Percentiles rank a stretch among this genome's conserved stretches.
phyloP scores from a whole-genome alignment of 257 asterid species.

The Solanum peruvianum region DNA sequence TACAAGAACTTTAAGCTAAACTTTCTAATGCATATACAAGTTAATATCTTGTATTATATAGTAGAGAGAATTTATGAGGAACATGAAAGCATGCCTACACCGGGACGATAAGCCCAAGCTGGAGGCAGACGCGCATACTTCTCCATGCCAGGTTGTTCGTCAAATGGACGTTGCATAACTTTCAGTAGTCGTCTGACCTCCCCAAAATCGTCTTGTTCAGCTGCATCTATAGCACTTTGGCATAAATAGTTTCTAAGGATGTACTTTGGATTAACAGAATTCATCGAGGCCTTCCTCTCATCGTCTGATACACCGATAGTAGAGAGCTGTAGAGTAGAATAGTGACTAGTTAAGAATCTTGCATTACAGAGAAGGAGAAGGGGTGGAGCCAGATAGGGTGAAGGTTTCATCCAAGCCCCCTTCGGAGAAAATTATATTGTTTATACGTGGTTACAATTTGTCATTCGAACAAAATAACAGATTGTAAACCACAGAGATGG shows the following conservation, averaged over 20 bases:
- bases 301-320: slow-evolving; percentile 46
- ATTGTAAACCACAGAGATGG: background rate
- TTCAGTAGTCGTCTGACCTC: slow-evolving; percentile 64
- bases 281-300: slow-evolving; percentile 73
- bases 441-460: background rate
- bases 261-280: slow-evolving; percentile 79
- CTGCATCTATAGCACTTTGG: slow-evolving; percentile 92
- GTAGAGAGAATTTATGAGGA: slow-evolving; percentile 43
- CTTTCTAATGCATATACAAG: slow-evolving; percentile 26
- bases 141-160: slow-evolving; percentile 96
- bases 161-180: slow-evolving; percentile 68
- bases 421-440: background rate
- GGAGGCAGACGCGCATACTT: slow-evolving; percentile 91
- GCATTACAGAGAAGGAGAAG: background rate
- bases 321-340: slow-evolving; percentile 35
- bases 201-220: slow-evolving; percentile 77
- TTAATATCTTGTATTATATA: background rate
- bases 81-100: slow-evolving; percentile 98
- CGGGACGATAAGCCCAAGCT: slow-evolving; percentile 98
- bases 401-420: background rate
- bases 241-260: slow-evolving; percentile 84
- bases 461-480: background rate
- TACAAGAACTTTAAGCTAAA: background rate
- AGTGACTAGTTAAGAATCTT: background rate
- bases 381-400: background rate